Evolutionary conservation across 805 yeast species (phyloP), one percentile per base, ranked within the genome.

Genomic region (Alloascoidea hylecoeti): DNA sequence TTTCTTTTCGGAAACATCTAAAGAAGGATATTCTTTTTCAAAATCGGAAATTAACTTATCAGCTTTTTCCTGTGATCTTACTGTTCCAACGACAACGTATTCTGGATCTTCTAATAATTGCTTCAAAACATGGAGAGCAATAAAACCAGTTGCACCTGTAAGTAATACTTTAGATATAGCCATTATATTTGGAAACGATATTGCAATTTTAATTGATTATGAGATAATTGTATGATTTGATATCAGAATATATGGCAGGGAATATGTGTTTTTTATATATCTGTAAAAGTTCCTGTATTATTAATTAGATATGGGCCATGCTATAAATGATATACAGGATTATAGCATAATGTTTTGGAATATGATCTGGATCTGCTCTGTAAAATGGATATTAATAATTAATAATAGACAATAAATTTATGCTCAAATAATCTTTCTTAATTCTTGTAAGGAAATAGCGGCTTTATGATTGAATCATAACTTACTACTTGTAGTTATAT

Each of bases 61-160:
- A 1, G 70, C 72, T 45, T 69, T 69, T 5, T 45, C 54, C 17
- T 48, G 45, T 33, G 59, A 52, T 37, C 77, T 53, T 2, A 69
- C 73, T 1, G 74, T 61, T 14, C 72, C 74, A 18, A 68, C 54
- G 2, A 70, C 75, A 6, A 48, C 43, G 47, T 66, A 62, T 9
- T 23, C n/a, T 9, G 30, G 30, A 23, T 23, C 13, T 9, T 9
- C 52, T 14, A 70, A 46, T 38, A 70, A 59, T 35, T 51, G 51
- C 40, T 62, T 55, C 35, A 68, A 56, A 18, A 64, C 51, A 41
- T 64, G 69, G 42, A 65, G 66, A 33, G 72, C 75, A 43, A 70
- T 65, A 45, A 61, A 70, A 5, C 75, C 75, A 6, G 64, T 56
- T 2, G 71, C 72, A 4, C 75, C 75, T 3, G 74, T 59, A 9